These are phyloP conservation scores for Dendryphion nanum DNA, from an alignment of 2,329 filamentous ascomycete genomes.

Conservation along the genomic window DNA sequence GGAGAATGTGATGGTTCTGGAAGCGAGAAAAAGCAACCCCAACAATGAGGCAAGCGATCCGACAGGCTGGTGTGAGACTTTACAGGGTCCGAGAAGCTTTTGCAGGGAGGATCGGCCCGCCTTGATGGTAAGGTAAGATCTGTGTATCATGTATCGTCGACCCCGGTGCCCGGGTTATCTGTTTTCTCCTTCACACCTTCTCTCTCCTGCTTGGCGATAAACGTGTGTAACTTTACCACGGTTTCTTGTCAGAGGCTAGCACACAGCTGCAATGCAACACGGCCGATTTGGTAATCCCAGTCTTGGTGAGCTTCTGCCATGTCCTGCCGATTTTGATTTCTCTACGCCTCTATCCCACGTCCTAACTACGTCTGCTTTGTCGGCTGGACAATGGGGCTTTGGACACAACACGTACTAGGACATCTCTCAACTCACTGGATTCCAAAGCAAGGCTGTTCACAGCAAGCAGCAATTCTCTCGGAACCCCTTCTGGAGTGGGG, in stretches of 20 bases:
- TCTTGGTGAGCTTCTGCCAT: slow-evolving; percentile 18
- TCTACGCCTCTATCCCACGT: slow-evolving; percentile 15
- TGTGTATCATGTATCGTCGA: slow-evolving; percentile 27
- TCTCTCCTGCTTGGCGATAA: slow-evolving; percentile 35
- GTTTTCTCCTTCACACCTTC: slow-evolving; percentile 7
- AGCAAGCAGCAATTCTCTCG: no score
- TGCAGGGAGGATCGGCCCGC: slow-evolving; percentile 29
- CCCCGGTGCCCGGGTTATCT: slow-evolving; percentile 18
- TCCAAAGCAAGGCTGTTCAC: no score
- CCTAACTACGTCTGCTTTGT: slow-evolving; percentile 10
- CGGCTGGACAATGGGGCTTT: slow-evolving; percentile 27
- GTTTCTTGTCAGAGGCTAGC: slow-evolving; percentile 20
- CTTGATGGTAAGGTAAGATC: slow-evolving; percentile 24
- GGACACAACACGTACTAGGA: slow-evolving; percentile 12
- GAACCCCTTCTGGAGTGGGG: no score
- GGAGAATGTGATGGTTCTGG: slow-evolving; percentile 9
- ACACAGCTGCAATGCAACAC: slow-evolving; percentile 24
- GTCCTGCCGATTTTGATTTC: slow-evolving; percentile 13
- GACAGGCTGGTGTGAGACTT: slow-evolving; percentile 15
- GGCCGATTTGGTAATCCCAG: slow-evolving; percentile 22
- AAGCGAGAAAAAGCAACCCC: slow-evolving; percentile 19
- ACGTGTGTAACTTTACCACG: slow-evolving; percentile 27
- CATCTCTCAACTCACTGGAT: no score
- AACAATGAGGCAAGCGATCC: slow-evolving; percentile 21
- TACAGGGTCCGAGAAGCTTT: slow-evolving; percentile 13